Conservation (phyloP, 768 basidiomycete species). For the Mycena belliarum region DNA sequence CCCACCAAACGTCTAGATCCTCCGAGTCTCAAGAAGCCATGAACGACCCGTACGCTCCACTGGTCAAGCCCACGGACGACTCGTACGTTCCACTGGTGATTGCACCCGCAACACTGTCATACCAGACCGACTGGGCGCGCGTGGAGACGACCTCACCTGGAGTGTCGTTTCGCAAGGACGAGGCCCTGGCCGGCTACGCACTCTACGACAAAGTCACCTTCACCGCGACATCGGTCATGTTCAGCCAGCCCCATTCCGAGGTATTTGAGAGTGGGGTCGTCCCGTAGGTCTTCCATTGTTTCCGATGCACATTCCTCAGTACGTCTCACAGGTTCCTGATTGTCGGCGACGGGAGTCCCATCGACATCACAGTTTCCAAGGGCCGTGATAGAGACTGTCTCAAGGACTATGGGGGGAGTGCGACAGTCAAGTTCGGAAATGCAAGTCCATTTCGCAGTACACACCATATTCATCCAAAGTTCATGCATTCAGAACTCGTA, state of each 20-base stretch:
- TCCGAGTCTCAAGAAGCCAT: background rate
- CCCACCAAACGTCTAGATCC: too few species aligned
- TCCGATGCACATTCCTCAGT: background rate
- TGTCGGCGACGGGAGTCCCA: background rate
- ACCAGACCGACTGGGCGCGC: background rate
- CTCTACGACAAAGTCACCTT: background rate
- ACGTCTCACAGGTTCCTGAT: background rate
- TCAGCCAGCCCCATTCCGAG: background rate
- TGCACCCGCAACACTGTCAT: background rate
- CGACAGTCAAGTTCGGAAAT: too few species aligned
- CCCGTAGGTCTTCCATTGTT: background rate
- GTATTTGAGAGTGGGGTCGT: background rate
- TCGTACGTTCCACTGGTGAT: background rate
- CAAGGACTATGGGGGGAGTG: too few species aligned
- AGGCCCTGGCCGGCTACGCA: background rate
- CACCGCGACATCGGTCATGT: conserved; percentile 1
- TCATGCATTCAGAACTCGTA: too few species aligned
- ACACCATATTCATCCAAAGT: too few species aligned
- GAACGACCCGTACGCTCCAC: background rate
- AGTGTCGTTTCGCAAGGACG: background rate
- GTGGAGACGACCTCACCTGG: background rate
- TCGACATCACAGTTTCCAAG: too few species aligned
- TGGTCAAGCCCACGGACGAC: too few species aligned
- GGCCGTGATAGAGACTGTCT: too few species aligned
- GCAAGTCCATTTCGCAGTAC: too few species aligned